Evolutionary conservation across 2,329 filamentous ascomycete species (phyloP), one percentile per base, ranked within the genome.

Genomic region (Epichloe hybrida): DNA sequence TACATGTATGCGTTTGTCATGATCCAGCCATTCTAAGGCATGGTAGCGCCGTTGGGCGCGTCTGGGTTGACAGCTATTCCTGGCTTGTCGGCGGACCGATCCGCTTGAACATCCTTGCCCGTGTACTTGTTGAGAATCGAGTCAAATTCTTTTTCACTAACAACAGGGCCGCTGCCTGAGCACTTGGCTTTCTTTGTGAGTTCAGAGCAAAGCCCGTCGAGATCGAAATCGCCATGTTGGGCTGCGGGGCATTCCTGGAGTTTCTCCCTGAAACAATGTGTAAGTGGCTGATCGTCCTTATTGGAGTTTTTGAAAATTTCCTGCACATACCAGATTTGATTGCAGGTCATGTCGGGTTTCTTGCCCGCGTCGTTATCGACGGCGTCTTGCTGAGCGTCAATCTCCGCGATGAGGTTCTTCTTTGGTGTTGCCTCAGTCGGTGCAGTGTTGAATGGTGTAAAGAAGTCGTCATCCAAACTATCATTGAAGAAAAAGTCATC

Each of bases 111-210:
- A 21, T 70, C 65, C 54, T 69, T 67, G 60, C 76, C 72, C 58
- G 81, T 72, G 56, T 81, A 82, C 63, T 81, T 81, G 54, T 73
- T 77, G 69, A 91, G 75, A 49, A 89, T 85, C 40, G 75, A 79
- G 62, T 95, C 86, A 59, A 97, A 95, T 61, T 97, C 90, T 50
- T 81, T 80, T 69, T 95, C 83, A 55, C 89, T 84, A 23, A 98
- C 86, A 17, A 95, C 88, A 12, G 94, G 88, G 15, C 93, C 91
- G 17, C 77, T 84, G 58, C 95, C 87, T 0, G 89, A 95, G 67
- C 93, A 98, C 64, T 91, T 93, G 52, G 93, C 93, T 72, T 98
- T 98, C 65, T 90, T 87, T 56, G 91, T 87, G 13, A 98, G 79
- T 64, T 98, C 90, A 4, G 85, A 86, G 70, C 93, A 98, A 23